Evolutionary conservation across 2,329 filamentous ascomycete species (phyloP), one percentile per base, ranked within the genome.

Genomic region (Calonectria henricotiae): DNA sequence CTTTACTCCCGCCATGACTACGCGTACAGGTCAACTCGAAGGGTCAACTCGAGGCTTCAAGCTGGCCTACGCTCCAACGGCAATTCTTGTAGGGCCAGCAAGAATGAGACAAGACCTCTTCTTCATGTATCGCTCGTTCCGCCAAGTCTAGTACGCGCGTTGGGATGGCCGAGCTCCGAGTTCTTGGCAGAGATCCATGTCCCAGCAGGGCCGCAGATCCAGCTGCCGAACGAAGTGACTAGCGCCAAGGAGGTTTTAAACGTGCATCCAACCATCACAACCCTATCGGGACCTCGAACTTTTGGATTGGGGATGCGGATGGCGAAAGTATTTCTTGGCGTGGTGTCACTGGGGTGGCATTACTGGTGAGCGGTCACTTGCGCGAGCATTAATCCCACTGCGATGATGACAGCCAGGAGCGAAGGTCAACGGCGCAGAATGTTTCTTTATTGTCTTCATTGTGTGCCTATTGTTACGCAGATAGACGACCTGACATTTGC

Each of bases 61-160:
- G 65, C 63, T 74, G 71, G 69, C 73, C 73, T 71, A 73, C 47
- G 71, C 73, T 75, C 75, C 71, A 67, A 71, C 65, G 74, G 65
- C 71, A 67, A 68, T 68, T 71, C 58, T 73, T 47, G 54, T 62
- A 75, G 67, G 69, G 71, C 73, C 75, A 72, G 63, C 62, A 65
- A 68, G 68, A 71, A 74, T 68, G 75, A 77, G 75, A 70, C 71
- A 64, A 65, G 75, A 75, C 69, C 71, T 77, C 75, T 75, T 71
- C 70, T 75, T 78, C 72, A 71, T 77, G 74, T 74, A 73, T 76
- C 73, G 62, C 72, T 76, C 71, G 70, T 75, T 62, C 67, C 72
- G 76, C 76, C 76, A 78, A 78, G 76, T 77, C 67, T 35, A 71
- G 76, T 73, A 75, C 76, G 75, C 76, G 76, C 74, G 74, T 78